Evolutionary conservation across 1,139 yeast species (phyloP), one percentile per base, ranked within the genome.

Genomic region (Lodderomyces metapsilosis): DNA sequence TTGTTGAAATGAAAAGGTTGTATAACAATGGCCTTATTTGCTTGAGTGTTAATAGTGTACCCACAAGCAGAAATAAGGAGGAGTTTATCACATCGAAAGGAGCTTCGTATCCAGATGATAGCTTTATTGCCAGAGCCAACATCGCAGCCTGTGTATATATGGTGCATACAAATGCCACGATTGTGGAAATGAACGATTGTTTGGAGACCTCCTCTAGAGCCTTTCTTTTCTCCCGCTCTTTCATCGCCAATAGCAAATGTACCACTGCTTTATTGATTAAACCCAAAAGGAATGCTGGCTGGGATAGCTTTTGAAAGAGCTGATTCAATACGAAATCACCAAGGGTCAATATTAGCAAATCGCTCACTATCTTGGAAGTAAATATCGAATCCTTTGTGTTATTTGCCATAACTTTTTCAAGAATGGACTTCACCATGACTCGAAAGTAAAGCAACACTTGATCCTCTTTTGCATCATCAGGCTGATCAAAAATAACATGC

Each of bases 321-420:
- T 65, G 66, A 9, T 44, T 54, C 9, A 71, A 40, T 7, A 71
- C 66, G 45, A 71, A 50, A 49, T 71, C 76, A 7, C 68, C 61
- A 28, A 69, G 43, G 12, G 69, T 45, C 3, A 61, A 40, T 2
- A 56, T 52, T 1, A 67, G 53, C 30, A 71, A 57, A 34, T 57
- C 59, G 34, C 54, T 49, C 2, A 63, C 54, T 4, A 71, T 68
- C 20, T 56, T 55, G 1, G 74, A 66, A 18, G 60, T 52, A 1
- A 58, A 48, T 5, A 31, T 16, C 1, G 62, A 49, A 22, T 44
- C 40, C 12, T 34, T 22, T n/a, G 32, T 53, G 12, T 47, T 46
- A 2, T 47, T 42, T 38, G 41, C 24, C 32, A 65, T 58, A 1
- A 62, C 52, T 7, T 49, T 38, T 2, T 33, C 38, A 13, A 70